phyloP scores from a whole-genome alignment of 2,329 filamentous ascomycete species.

The Microcyclospora tardicrescens region DNA sequence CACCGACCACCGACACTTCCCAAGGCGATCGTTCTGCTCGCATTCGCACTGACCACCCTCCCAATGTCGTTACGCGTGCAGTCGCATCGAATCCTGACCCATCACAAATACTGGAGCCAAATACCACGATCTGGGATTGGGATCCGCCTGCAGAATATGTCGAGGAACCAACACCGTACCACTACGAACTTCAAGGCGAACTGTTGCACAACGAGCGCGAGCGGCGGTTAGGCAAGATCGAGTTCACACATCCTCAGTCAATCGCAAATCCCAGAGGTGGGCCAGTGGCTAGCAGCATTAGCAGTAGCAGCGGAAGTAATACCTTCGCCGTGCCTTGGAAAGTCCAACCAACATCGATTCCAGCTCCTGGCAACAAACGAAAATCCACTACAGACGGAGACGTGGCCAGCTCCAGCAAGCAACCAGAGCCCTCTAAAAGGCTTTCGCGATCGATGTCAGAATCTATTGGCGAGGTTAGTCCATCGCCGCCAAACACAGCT shows the following conservation, averaged over 20 bases:
- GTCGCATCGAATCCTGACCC: no score
- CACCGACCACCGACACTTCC: no score
- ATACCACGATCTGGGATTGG: no score
- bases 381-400: constrained; percentile 10
- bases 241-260: constrained; percentile 27
- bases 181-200: constrained; percentile 35
- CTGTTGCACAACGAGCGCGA: constrained; percentile 26
- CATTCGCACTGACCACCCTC: no score
- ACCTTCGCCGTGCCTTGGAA: constrained; percentile 6
- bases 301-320: background rate
- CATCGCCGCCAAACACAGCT: constrained; percentile 4
- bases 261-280: constrained; percentile 4
- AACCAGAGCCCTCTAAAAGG: constrained; percentile 5
- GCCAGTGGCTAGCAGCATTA: constrained; percentile 4
- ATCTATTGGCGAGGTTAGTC: constrained; percentile 5
- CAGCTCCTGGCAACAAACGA: constrained; percentile 10
- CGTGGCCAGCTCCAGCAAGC: background rate
- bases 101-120: no score
- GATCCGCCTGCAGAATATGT: constrained; percentile 12
- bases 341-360: constrained; percentile 3
- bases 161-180: constrained; percentile 11
- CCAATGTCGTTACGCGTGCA: no score
- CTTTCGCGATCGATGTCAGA: constrained; percentile 8
- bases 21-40: no score
- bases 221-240: constrained; percentile 15